phyloP scores from a whole-genome alignment of 257 asterid genomes.

The Nyctanthes arbortristis region DNA sequence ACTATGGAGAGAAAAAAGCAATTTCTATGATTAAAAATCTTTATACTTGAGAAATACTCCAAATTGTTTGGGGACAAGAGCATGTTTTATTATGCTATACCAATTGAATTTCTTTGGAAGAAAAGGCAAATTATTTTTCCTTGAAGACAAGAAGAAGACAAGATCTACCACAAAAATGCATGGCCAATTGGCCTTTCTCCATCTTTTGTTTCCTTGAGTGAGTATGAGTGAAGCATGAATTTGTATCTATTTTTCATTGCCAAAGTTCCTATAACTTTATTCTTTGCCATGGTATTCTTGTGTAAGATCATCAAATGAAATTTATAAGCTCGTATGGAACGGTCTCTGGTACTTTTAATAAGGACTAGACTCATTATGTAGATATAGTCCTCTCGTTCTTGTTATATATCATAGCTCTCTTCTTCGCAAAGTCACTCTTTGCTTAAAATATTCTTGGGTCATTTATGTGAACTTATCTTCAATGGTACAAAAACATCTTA shows the following conservation, averaged over 20 bases:
- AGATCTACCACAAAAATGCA: background rate
- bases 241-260: background rate
- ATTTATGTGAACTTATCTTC: background rate
- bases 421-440: background rate
- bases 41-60: background rate
- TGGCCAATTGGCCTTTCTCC: constrained; percentile 8
- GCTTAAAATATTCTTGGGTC: no score
- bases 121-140: constrained; percentile 3
- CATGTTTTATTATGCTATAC: background rate
- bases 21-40: constrained; percentile 2
- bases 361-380: no score
- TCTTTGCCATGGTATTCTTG: no score
- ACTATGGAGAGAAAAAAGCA: background rate
- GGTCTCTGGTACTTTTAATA: no score
- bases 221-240: constrained; percentile 20
- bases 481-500: background rate
- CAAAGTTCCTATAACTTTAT: background rate
- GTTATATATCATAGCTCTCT: no score
- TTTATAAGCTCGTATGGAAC: no score
- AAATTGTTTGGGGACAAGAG: background rate
- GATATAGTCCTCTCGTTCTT: background rate
- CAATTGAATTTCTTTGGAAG: background rate
- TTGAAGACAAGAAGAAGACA: no score
- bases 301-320: no score
- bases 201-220: constrained; percentile 15